Evolutionary conservation across 1,284 basidiomycete species (phyloP).

Genomic region (Ceratobasidium sp.): DNA sequence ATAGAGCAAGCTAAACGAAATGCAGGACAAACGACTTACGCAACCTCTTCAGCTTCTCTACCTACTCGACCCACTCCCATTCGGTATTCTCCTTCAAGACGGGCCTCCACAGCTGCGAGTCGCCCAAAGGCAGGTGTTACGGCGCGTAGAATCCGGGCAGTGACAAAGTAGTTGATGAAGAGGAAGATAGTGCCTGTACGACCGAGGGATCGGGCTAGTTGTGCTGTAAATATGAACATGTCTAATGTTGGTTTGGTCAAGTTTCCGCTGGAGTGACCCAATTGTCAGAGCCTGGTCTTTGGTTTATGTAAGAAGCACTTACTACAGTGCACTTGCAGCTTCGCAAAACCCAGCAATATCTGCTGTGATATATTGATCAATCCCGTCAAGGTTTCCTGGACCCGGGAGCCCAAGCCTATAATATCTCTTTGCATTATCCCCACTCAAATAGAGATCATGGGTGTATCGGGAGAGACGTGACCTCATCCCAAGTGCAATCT

Average conservation of each 20-base stretch:
- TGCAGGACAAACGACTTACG: constrained; percentile 66
- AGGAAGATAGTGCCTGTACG: constrained; percentile 81
- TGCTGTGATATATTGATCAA: constrained; percentile 93
- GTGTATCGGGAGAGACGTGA: constrained; percentile 92
- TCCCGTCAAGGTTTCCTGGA: constrained; percentile 72
- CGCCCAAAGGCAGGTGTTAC: constrained; percentile 96
- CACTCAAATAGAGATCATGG: constrained; percentile 91
- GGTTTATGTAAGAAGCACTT: constrained; percentile 56
- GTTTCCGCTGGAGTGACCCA: constrained; percentile 68
- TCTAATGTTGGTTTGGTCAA: constrained; percentile 93
- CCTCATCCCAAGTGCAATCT: constrained; percentile 86
- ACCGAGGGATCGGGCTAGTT: constrained; percentile 89
- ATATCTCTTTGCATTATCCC: constrained; percentile 76
- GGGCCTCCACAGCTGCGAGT: constrained; percentile 84
- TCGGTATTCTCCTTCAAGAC: constrained; percentile 86
- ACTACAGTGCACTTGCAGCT: constrained; percentile 91
- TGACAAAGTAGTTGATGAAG: constrained; percentile 88
- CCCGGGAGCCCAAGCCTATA: constrained; percentile 71
- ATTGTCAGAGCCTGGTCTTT: background rate
- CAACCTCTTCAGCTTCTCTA: constrained; percentile 94
- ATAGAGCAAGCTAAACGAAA: background rate
- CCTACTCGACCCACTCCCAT: constrained; percentile 90
- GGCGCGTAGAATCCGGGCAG: constrained; percentile 83
- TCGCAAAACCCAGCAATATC: constrained; percentile 95
- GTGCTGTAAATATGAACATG: constrained; percentile 92